phyloP scores from a whole-genome alignment of 805 yeast species.

The Candida succiphila region DNA sequence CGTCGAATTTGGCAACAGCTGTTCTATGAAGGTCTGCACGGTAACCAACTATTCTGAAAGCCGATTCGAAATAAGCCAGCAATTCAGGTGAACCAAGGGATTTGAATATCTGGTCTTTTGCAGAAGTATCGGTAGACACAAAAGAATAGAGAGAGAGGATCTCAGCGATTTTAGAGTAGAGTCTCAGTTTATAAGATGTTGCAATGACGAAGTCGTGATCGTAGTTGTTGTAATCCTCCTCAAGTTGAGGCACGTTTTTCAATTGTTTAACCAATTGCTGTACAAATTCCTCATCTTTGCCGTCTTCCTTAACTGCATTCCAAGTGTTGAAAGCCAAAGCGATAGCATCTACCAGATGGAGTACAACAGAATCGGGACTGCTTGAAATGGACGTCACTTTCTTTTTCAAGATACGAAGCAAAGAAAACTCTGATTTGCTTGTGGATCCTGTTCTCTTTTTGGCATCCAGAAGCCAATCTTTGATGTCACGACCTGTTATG shows the following conservation, averaged over 20 bases:
- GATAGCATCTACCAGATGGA: slow-evolving; percentile 62
- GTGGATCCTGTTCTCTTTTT: slow-evolving; percentile 6
- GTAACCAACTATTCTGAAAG: slow-evolving; percentile 22
- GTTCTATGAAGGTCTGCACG: slow-evolving; percentile 15
- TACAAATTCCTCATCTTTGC: slow-evolving; percentile 37
- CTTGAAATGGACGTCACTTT: slow-evolving; percentile 41
- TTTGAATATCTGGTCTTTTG: slow-evolving; percentile 27
- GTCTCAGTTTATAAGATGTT: slow-evolving; percentile 43
- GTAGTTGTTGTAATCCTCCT: slow-evolving; percentile 3
- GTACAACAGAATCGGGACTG: slow-evolving; percentile 54
- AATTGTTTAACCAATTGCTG: slow-evolving; percentile 29
- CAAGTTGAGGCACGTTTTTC: slow-evolving; percentile 7
- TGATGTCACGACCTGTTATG: slow-evolving; percentile 48
- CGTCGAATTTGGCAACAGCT: slow-evolving; percentile 34
- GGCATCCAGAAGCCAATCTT: slow-evolving; percentile 14
- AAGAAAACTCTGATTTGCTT: slow-evolving; percentile 23
- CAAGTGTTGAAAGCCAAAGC: slow-evolving; percentile 70
- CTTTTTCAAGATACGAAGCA: slow-evolving; percentile 45
- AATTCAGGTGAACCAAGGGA: slow-evolving; percentile 13
- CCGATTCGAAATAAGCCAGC: slow-evolving; percentile 27
- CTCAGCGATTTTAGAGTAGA: slow-evolving; percentile 63
- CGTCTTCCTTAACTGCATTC: slow-evolving; percentile 51
- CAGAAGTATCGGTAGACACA: slow-evolving; percentile 36
- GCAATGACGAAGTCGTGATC: slow-evolving; percentile 18
- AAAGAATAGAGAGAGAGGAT: slow-evolving; percentile 64